Conservation (phyloP, 495 filamentous ascomycete species). For the Acidomyces sp. region DNA sequence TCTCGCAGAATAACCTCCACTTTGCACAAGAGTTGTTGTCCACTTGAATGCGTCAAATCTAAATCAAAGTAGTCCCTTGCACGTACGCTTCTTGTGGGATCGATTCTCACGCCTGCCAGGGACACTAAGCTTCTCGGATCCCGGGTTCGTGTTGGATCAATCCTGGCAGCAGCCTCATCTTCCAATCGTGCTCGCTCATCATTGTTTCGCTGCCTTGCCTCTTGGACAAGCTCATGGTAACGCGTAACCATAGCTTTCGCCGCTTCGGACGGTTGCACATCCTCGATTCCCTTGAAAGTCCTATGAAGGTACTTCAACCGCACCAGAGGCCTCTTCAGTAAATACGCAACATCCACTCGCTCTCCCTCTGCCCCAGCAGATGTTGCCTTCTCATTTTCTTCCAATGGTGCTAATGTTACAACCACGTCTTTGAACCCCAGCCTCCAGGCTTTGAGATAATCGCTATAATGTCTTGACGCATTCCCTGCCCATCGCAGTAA, state of each 20-base stretch:
- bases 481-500: constrained; percentile 70
- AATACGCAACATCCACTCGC: constrained; percentile 84
- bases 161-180: constrained; percentile 75
- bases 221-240: constrained; percentile 61
- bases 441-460: constrained; percentile 83
- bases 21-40: constrained; percentile 74
- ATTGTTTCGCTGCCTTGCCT: constrained; percentile 62
- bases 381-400: constrained; percentile 50
- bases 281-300: constrained; percentile 53
- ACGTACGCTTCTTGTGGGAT: constrained; percentile 59
- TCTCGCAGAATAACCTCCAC: constrained; percentile 83
- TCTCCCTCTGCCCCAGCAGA: constrained; percentile 69
- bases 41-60: constrained; percentile 74
- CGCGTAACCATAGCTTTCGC: constrained; percentile 41
- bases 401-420: constrained; percentile 72
- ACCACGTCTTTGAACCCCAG: constrained; percentile 92
- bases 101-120: constrained; percentile 54
- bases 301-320: constrained; percentile 79
- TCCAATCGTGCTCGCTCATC: constrained; percentile 80
- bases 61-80: constrained; percentile 84
- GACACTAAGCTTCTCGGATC: constrained; percentile 64
- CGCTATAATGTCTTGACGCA: constrained; percentile 63
- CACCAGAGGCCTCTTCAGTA: constrained; percentile 79
- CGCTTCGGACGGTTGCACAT: constrained; percentile 42
- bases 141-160: constrained; percentile 64